Evolutionary conservation across 306 rosid genomes (phyloP).

Genomic region (Alnus glutinosa): DNA sequence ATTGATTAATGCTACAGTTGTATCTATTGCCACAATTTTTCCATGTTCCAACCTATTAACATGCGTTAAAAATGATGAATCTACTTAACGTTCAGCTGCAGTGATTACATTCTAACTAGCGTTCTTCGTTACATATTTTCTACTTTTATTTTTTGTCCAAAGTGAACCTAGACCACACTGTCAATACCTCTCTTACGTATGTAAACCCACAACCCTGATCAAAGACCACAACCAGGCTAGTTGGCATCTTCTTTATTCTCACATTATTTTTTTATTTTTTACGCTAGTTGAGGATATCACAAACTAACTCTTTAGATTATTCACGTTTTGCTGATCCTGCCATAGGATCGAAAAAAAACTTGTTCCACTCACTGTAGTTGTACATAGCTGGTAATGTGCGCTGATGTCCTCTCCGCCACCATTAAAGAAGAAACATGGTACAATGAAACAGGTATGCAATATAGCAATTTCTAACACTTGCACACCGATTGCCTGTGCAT

Average conservation of each 20-base stretch:
- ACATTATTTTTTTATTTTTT: too few relatives aligned
- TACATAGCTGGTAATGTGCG: background rate
- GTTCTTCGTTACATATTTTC: background rate
- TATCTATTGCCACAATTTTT: background rate
- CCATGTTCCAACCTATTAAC: background rate
- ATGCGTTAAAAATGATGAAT: background rate
- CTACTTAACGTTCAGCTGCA: slow-evolving; percentile 3
- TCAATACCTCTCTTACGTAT: background rate
- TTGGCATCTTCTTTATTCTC: background rate
- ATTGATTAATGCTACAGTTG: background rate
- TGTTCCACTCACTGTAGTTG: background rate
- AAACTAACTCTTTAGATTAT: background rate
- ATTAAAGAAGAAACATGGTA: background rate
- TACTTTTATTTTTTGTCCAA: background rate
- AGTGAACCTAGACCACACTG: background rate
- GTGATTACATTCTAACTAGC: background rate
- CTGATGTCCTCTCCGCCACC: background rate
- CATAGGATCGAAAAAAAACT: background rate
- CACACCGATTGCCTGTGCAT: background rate
- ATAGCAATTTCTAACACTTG: background rate
- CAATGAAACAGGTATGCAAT: background rate
- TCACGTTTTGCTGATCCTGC: background rate
- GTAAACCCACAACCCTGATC: background rate
- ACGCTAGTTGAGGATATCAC: background rate
- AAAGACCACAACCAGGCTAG: background rate